These are phyloP conservation scores for Diplotaxis tenuifolia DNA, from an alignment of 345 rosid genomes.

Conservation along the genomic window DNA sequence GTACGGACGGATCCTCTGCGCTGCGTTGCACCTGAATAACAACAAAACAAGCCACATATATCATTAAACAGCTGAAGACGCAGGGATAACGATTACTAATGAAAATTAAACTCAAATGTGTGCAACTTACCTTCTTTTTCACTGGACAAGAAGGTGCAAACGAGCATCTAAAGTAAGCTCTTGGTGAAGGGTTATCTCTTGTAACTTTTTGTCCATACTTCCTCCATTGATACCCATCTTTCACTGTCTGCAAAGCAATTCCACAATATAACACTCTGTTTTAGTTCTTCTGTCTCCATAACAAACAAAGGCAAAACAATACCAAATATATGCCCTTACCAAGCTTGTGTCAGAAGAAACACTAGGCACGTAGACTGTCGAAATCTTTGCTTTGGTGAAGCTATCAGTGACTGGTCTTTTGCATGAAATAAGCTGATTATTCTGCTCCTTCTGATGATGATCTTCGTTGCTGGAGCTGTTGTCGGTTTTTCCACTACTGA, in stretches of 20 bases:
- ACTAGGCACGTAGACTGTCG: constrained; percentile 45
- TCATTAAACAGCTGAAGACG: constrained; percentile 25
- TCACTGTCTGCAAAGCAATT: constrained; percentile 51
- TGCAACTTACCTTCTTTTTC: constrained; percentile 69
- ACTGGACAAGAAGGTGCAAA: constrained; percentile 88
- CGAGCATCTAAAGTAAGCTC: constrained; percentile 93
- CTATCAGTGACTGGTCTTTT: constrained; percentile 47
- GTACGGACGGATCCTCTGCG: too few relatives aligned
- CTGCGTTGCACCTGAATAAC: too few relatives aligned
- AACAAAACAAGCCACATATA: background rate
- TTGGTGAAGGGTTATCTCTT: constrained; percentile 90
- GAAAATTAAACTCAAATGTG: background rate
- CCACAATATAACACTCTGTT: background rate
- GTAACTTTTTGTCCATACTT: constrained; percentile 98
- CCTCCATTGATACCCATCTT: constrained; percentile 94
- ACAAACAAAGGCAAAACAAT: background rate
- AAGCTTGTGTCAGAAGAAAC: constrained; percentile 59
- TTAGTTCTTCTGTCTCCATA: background rate
- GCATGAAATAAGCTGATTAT: constrained; percentile 25
- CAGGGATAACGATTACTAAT: background rate
- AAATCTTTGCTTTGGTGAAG: constrained; percentile 44
- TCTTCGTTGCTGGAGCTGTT: constrained; percentile 64
- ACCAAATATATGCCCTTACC: constrained; percentile 32
- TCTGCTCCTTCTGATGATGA: constrained; percentile 25
- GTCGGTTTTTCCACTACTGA: constrained; percentile 34